Evolutionary conservation across 495 filamentous ascomycete genomes (phyloP).

Genomic region (Aspergillus heteromorphus): DNA sequence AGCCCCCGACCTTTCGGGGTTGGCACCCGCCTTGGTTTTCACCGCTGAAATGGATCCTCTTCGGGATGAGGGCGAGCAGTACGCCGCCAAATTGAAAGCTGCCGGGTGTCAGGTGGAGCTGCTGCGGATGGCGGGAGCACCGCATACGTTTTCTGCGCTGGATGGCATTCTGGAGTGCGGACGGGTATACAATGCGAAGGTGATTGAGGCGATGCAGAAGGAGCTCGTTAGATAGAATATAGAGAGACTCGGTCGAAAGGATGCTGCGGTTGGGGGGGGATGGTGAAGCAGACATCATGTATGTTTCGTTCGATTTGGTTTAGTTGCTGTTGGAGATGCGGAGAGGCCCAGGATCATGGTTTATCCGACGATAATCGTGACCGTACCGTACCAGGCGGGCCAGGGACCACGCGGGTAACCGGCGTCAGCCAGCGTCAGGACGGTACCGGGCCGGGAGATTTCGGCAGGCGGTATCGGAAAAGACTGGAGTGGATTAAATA

Average conservation of each 20-base stretch:
- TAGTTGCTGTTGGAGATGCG: neutral
- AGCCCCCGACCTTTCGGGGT: slow-evolving; percentile 25
- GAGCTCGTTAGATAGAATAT: slow-evolving; percentile 11
- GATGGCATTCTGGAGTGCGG: slow-evolving; percentile 31
- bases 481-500: neutral
- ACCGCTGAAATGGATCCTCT: slow-evolving; percentile 42
- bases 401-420: slow-evolving; percentile 1
- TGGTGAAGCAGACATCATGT: neutral
- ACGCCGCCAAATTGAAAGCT: slow-evolving; percentile 36
- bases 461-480: slow-evolving; percentile 30
- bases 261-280: neutral
- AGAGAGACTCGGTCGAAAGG: neutral
- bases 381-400: slow-evolving; percentile 19
- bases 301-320: neutral
- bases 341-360: slow-evolving; percentile 13
- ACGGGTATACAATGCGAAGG: slow-evolving; percentile 22
- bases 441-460: slow-evolving; percentile 38
- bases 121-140: slow-evolving; percentile 25
- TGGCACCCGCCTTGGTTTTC: slow-evolving; percentile 43
- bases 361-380: slow-evolving; percentile 16
- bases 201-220: slow-evolving; percentile 25
- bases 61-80: slow-evolving; percentile 41
- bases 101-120: slow-evolving; percentile 32
- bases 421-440: slow-evolving; percentile 15
- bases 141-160: slow-evolving; percentile 30